Conservation (phyloP, 2,329 filamentous ascomycete genomes). For the Calonectria ilicicola region DNA sequence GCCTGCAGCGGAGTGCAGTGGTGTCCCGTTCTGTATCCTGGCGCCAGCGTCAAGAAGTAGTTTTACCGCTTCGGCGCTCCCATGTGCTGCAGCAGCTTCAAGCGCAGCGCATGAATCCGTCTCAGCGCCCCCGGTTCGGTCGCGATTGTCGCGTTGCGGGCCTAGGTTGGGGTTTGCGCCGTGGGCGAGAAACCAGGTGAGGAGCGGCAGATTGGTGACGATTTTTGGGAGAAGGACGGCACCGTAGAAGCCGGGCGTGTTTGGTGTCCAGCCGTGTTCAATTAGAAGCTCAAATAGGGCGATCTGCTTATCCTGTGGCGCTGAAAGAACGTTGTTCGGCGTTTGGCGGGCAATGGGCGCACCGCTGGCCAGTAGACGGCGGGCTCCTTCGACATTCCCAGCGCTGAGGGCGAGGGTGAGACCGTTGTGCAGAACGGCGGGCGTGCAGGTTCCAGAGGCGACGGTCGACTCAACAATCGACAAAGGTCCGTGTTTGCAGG, state of each 20-base stretch:
- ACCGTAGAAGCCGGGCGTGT: conserved; percentile 27
- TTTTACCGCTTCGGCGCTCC: conserved; percentile 8
- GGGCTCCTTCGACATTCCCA: conserved; percentile 25
- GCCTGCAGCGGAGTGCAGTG: conserved; percentile 30
- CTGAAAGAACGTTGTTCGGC: conserved; percentile 9
- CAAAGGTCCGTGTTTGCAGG: conserved; percentile 22
- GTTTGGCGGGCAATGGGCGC: conserved; percentile 30
- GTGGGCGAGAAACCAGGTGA: conserved; percentile 34
- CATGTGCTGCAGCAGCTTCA: conserved; percentile 11
- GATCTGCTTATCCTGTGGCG: conserved; percentile 10
- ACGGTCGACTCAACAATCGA: conserved; percentile 19
- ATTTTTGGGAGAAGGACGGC: conserved; percentile 23
- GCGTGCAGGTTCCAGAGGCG: conserved; percentile 8
- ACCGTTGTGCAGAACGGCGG: conserved; percentile 25
- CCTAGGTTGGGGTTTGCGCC: conserved; percentile 36
- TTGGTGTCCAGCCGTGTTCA: conserved; percentile 28
- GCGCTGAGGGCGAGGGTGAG: conserved; percentile 12
- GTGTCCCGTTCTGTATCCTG: conserved; percentile 23
- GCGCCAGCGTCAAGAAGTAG: conserved; percentile 33
- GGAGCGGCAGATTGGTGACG: conserved; percentile 17
- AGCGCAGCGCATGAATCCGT: conserved; percentile 26
- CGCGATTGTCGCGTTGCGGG: conserved; percentile 10
- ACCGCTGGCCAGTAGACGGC: conserved; percentile 18
- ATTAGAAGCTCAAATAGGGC: conserved; percentile 29
- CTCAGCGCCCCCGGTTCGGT: conserved; percentile 24